Conservation (phyloP, 2,329 filamentous ascomycete genomes). For the Colletotrichum sp. region DNA sequence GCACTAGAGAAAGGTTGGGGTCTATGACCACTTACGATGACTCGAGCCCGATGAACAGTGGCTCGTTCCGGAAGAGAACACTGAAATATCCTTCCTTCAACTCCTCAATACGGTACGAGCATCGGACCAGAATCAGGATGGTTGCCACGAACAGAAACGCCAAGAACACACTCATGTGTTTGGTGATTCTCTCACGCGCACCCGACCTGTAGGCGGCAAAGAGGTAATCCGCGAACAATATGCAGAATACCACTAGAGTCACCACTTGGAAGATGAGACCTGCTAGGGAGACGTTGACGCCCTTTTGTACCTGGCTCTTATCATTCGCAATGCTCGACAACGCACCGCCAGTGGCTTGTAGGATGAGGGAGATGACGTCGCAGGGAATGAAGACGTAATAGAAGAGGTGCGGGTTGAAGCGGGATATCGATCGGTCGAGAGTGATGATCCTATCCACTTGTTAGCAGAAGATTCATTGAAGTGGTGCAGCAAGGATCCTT, state of each 20-base stretch:
- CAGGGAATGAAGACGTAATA: slow-evolving; percentile 49
- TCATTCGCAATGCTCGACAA: slow-evolving; percentile 35
- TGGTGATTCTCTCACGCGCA: slow-evolving; percentile 30
- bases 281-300: slow-evolving; percentile 54
- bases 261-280: slow-evolving; percentile 58
- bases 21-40: slow-evolving; percentile 28
- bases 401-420: slow-evolving; percentile 32
- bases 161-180: slow-evolving; percentile 53
- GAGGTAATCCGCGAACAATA: slow-evolving; percentile 47
- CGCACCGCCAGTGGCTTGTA: slow-evolving; percentile 59
- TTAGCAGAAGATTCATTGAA: background rate
- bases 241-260: slow-evolving; percentile 51
- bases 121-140: slow-evolving; percentile 60
- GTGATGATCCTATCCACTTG: slow-evolving; percentile 26
- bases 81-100: slow-evolving; percentile 60
- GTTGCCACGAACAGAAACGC: slow-evolving; percentile 54
- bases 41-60: slow-evolving; percentile 49
- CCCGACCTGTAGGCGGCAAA: slow-evolving; percentile 26
- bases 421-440: slow-evolving; percentile 27
- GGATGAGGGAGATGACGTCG: slow-evolving; percentile 54
- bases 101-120: slow-evolving; percentile 64
- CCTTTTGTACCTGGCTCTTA: slow-evolving; percentile 30
- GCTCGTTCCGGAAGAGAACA: slow-evolving; percentile 48
- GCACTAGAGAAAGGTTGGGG: rapidly evolving
- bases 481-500: slow-evolving; percentile 13